Evolutionary conservation across 345 rosid genomes (phyloP).

Genomic region (Aquilaria malaccensis): DNA sequence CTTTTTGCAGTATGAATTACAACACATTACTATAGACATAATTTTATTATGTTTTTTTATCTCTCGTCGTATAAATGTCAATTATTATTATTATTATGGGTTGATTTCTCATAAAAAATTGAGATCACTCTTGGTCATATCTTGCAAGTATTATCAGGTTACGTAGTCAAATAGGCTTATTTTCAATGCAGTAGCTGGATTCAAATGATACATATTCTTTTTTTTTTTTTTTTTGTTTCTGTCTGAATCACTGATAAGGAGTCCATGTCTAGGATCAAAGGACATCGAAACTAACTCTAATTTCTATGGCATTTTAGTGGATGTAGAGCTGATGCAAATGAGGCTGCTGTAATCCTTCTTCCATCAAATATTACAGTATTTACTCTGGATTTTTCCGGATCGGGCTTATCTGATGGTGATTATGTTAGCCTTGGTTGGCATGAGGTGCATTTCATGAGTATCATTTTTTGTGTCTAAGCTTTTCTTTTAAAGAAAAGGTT

Average conservation of each 20-base stretch:
- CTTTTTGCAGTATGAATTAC: too few relatives aligned
- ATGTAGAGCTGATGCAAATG: conserved; percentile 97
- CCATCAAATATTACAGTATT: conserved; percentile 93
- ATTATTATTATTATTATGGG: too few relatives aligned
- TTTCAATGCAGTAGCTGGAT: background rate
- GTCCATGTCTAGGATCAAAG: background rate
- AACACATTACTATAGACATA: too few relatives aligned
- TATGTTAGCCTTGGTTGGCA: conserved; percentile 97
- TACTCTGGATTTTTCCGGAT: conserved; percentile 96
- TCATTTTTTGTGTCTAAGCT: background rate
- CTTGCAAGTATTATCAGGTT: background rate
- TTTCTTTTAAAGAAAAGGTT: conserved; percentile 5
- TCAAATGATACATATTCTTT: background rate
- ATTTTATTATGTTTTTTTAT: too few relatives aligned
- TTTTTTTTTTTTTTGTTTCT: background rate
- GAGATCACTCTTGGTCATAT: too few relatives aligned
- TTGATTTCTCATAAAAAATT: too few relatives aligned
- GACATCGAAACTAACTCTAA: conserved; percentile 19
- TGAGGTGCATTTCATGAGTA: conserved; percentile 49
- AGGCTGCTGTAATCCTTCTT: conserved; percentile 87
- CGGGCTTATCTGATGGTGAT: conserved; percentile 92
- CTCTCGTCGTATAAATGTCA: too few relatives aligned
- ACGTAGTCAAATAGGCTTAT: conserved; percentile 7
- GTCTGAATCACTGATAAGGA: conserved; percentile 6
- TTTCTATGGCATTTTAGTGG: conserved; percentile 52